Evolutionary conservation across 805 yeast species (phyloP).

Genomic region (Pichia phayaonensis): DNA sequence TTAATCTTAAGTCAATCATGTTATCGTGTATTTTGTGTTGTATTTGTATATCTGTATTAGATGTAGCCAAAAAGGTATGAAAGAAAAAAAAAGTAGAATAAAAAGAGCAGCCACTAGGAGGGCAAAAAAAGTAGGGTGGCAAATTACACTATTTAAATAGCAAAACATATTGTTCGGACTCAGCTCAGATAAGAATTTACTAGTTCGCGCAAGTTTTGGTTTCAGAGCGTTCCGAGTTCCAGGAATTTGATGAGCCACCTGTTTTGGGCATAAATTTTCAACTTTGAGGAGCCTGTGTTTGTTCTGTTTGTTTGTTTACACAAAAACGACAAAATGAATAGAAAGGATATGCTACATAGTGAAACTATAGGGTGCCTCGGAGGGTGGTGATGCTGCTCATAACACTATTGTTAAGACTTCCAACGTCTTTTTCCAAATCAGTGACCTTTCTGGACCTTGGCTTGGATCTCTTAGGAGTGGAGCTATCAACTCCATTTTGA

Average conservation of each 20-base stretch:
- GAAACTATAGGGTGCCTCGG: slow-evolving; percentile 11
- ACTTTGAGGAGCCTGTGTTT: not conserved
- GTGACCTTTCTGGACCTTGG: not conserved
- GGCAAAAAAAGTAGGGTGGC: not conserved
- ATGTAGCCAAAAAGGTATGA: not conserved
- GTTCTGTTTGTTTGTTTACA: too few species aligned
- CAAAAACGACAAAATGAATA: not conserved
- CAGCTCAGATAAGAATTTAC: not conserved
- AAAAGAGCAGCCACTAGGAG: not conserved
- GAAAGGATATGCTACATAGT: not conserved
- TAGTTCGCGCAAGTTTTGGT: not conserved
- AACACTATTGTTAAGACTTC: slow-evolving; percentile 8
- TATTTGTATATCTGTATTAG: not conserved
- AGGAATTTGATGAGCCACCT: not conserved
- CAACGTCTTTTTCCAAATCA: slow-evolving; percentile 9
- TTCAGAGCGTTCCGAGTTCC: not conserved
- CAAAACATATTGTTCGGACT: not conserved
- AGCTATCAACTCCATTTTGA: not conserved
- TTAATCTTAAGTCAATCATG: slow-evolving; percentile 26
- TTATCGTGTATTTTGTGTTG: not conserved
- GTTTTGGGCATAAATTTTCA: not conserved
- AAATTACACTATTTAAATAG: not conserved
- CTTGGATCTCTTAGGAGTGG: not conserved
- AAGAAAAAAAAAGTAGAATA: not conserved
- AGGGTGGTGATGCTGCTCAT: slow-evolving; percentile 13